A percentile compares a stretch with the other conserved stretches of the same genome.
Conservation (phyloP, 2,329 filamentous ascomycete species). For the Chrysosphaeria jannelii region DNA sequence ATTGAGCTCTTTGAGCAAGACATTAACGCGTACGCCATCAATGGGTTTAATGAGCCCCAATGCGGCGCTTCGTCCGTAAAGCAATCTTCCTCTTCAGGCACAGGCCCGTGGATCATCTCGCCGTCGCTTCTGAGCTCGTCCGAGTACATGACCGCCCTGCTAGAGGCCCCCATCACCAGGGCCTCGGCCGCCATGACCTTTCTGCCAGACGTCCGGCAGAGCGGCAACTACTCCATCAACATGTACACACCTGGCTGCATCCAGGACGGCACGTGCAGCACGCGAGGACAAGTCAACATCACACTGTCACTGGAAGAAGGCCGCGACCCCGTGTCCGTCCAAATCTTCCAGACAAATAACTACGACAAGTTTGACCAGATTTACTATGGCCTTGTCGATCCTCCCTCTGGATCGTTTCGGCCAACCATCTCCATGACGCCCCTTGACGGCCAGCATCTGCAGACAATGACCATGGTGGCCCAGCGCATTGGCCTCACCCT, state of each 20-base stretch:
- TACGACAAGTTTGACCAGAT: slow-evolving; percentile 92
- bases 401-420: slow-evolving; percentile 38
- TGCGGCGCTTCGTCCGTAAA: slow-evolving; percentile 27
- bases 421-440: slow-evolving; percentile 56
- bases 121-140: slow-evolving; percentile 39
- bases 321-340: slow-evolving; percentile 20
- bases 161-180: slow-evolving; percentile 23
- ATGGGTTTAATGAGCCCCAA: slow-evolving; percentile 62
- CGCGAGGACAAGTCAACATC: slow-evolving; percentile 55
- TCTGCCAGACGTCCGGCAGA: slow-evolving; percentile 54
- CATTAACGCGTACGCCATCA: slow-evolving; percentile 60
- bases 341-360: slow-evolving; percentile 68
- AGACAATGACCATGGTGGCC: slow-evolving; percentile 52
- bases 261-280: slow-evolving; percentile 45
- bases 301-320: slow-evolving; percentile 14
- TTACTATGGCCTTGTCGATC: slow-evolving; percentile 62
- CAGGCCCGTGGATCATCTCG: slow-evolving; percentile 43
- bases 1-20: slow-evolving; percentile 70
- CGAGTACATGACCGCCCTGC: slow-evolving; percentile 41
- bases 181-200: slow-evolving; percentile 44
- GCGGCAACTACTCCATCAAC: slow-evolving; percentile 73
- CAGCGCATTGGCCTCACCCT: slow-evolving; percentile 57
- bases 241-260: slow-evolving; percentile 80
- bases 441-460: slow-evolving; percentile 26
- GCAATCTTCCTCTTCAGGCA: slow-evolving; percentile 33